Percentiles rank a stretch among this genome's conserved stretches.
Conservation (phyloP, 768 basidiomycete species). For the Bullera alba region DNA sequence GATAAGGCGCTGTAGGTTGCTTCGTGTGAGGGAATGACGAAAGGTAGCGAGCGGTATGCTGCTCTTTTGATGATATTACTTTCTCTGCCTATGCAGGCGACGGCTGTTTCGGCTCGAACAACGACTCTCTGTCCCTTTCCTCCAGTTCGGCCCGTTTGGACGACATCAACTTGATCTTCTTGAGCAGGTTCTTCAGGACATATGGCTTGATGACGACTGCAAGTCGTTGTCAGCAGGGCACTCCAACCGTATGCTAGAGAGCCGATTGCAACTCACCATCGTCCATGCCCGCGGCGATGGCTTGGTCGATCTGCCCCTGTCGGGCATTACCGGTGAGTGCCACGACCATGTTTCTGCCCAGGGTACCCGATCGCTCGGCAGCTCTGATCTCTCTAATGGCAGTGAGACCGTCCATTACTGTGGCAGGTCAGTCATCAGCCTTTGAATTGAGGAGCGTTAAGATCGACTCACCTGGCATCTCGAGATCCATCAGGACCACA, state of each 20-base stretch:
- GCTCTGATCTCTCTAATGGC: constrained; percentile 31
- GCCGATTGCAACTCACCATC: constrained; percentile 16
- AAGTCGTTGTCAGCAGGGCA: not conserved
- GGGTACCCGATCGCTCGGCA: constrained; percentile 25
- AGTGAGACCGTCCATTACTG: constrained; percentile 44
- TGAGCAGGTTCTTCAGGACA: not conserved
- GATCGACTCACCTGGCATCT: constrained; percentile 35
- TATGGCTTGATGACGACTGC: constrained; percentile 31
- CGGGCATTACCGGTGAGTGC: constrained; percentile 39
- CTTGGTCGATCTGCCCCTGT: constrained; percentile 35
- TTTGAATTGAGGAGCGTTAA: not conserved
- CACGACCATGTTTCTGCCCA: constrained; percentile 32
- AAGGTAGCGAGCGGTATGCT: no score
- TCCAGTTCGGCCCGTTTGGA: not conserved
- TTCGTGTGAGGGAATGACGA: no score
- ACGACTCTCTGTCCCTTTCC: no score
- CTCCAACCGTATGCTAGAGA: not conserved
- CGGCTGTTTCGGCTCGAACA: no score
- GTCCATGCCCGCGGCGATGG: constrained; percentile 31
- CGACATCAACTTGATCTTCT: not conserved
- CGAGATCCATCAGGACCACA: constrained; percentile 38
- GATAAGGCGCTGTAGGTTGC: no score
- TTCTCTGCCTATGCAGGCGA: no score
- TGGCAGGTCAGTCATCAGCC: not conserved
- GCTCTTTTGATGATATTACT: no score